phyloP scores from a whole-genome alignment of 129 eudicot genomes.

The Chrysanthemum seticuspe region DNA sequence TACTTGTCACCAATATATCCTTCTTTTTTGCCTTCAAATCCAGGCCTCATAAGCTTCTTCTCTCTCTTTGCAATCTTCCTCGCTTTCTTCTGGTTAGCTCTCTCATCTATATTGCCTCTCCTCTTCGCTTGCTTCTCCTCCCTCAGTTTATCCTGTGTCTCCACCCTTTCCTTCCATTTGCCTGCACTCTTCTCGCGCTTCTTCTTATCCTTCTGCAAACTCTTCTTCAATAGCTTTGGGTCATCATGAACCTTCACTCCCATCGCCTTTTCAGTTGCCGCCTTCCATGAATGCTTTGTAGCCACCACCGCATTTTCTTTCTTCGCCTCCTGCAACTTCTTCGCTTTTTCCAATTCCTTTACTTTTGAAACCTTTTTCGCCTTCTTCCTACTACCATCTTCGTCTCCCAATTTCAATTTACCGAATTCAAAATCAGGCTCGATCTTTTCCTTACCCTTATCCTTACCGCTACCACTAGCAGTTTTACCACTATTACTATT shows the following conservation, averaged over 20 bases:
- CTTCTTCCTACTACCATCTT: conserved; percentile 46
- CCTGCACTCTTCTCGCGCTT: conserved; percentile 72
- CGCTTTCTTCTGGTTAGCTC: conserved; percentile 67
- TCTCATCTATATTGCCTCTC: conserved; percentile 65
- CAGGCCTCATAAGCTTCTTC: conserved; percentile 98
- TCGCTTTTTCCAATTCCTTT: conserved; percentile 64
- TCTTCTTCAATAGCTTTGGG: conserved; percentile 68
- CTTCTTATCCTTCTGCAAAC: conserved; percentile 74
- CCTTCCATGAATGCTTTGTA: conserved; percentile 79
- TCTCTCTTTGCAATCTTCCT: conserved; percentile 97
- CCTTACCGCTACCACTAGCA: conserved; percentile 21
- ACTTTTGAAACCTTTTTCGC: conserved; percentile 57
- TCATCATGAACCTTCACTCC: conserved; percentile 86
- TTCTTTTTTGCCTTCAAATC: conserved; percentile 89
- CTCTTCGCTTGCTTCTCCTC: conserved; percentile 79
- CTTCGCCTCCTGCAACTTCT: conserved; percentile 69
- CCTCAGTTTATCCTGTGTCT: conserved; percentile 59
- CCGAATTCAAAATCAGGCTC: conserved; percentile 81
- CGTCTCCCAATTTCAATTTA: conserved; percentile 64
- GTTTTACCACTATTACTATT: conserved; percentile 9
- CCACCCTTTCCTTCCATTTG: conserved; percentile 89
- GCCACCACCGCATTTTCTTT: conserved; percentile 56
- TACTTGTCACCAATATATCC: conserved; percentile 62
- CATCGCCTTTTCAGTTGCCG: conserved; percentile 80
- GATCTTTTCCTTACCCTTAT: conserved; percentile 38